Evolutionary conservation across 768 basidiomycete species (phyloP).

Genomic region (Hygrophoropsis aurantiaca): DNA sequence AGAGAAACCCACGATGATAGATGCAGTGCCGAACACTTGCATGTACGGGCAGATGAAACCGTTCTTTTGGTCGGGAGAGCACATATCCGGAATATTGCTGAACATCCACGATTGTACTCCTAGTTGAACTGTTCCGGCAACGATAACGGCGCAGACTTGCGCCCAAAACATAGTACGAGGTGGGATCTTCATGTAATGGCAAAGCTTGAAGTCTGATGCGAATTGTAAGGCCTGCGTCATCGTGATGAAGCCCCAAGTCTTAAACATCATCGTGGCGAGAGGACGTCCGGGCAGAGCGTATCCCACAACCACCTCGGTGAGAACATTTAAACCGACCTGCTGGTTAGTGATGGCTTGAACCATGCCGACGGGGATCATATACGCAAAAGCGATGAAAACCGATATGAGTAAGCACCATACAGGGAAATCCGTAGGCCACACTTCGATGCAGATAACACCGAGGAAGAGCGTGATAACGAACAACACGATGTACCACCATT

Average conservation of each 20-base stretch:
- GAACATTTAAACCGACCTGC: conserved; percentile 35
- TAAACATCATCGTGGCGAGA: conserved; percentile 38
- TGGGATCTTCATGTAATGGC: conserved; percentile 25
- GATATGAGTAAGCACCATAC: conserved; percentile 34
- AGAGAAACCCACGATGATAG: too few species aligned
- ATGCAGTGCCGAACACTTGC: conserved; percentile 42
- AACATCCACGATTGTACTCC: conserved; percentile 48
- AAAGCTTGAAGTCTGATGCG: conserved; percentile 31
- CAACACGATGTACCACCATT: conserved; percentile 44
- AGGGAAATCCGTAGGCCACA: too few species aligned
- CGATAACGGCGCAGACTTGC: conserved; percentile 35
- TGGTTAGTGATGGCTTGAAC: conserved; percentile 33
- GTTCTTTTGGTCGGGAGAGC: conserved; percentile 36
- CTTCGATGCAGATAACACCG: conserved; percentile 35
- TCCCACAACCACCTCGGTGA: conserved; percentile 40
- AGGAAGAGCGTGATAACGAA: conserved; percentile 29
- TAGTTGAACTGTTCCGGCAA: conserved; percentile 43
- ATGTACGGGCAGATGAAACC: conserved; percentile 40
- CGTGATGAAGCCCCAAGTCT: conserved; percentile 58
- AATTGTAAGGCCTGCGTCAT: conserved; percentile 38
- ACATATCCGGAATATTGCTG: conserved; percentile 42
- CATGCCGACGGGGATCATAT: conserved; percentile 39
- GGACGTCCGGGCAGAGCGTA: conserved; percentile 38
- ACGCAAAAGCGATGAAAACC: conserved; percentile 25
- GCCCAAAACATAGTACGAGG: too few species aligned